Evolutionary conservation across 192 early-diverging fungal species (phyloP).

Genomic region (Coemansia sp.): DNA sequence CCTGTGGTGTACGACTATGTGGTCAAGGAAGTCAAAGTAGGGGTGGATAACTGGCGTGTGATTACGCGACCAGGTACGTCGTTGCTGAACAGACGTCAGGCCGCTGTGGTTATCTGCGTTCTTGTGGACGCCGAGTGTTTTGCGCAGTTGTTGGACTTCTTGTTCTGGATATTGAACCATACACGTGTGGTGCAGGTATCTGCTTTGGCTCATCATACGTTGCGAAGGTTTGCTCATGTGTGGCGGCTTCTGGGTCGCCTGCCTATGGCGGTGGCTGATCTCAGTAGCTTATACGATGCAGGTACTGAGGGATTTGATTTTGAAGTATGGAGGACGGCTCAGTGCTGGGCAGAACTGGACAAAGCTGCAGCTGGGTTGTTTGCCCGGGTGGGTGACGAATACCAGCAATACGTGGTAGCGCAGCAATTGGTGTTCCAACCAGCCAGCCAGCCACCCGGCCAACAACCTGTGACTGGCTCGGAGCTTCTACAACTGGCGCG

Average conservation of each 20-base stretch:
- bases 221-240: slow-evolving; percentile 19
- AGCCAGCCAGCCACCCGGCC: slow-evolving; percentile 14
- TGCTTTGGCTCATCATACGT: slow-evolving; percentile 14
- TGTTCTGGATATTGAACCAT: slow-evolving; percentile 43
- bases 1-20: slow-evolving; percentile 45
- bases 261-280: background rate
- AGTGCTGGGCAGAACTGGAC: slow-evolving; percentile 14
- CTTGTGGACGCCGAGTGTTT: slow-evolving; percentile 17
- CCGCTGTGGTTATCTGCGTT: slow-evolving; percentile 39
- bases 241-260: slow-evolving; percentile 35
- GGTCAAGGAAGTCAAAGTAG: slow-evolving; percentile 52
- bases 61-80: slow-evolving; percentile 74
- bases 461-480: background rate
- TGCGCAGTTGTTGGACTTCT: slow-evolving; percentile 33
- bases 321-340: slow-evolving; percentile 29
- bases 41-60: slow-evolving; percentile 74
- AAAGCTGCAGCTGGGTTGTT: background rate
- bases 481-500: slow-evolving; percentile 42
- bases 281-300: slow-evolving; percentile 1
- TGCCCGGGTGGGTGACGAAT: background rate
- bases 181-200: slow-evolving; percentile 15
- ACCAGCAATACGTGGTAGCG: slow-evolving; percentile 18
- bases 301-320: slow-evolving; percentile 19
- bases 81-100: slow-evolving; percentile 70
- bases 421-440: slow-evolving; percentile 17